These are phyloP conservation scores for Punctularia strigosozonata DNA, from an alignment of 768 basidiomycete genomes.

Conservation along the genomic window DNA sequence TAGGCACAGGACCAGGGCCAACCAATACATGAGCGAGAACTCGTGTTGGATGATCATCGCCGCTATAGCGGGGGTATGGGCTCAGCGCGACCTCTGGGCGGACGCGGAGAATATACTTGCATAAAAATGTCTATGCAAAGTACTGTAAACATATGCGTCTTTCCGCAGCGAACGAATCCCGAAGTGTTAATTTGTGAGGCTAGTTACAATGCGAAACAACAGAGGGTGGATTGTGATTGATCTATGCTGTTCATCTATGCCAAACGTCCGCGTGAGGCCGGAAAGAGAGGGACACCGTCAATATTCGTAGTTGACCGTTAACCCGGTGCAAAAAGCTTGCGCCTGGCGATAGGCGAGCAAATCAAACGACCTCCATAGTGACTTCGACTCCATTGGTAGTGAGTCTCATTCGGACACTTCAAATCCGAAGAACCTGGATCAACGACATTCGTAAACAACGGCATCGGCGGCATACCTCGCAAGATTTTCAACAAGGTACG, in stretches of 20 bases:
- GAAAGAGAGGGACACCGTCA: too few relatives aligned
- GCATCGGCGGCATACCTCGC: conserved; percentile 36
- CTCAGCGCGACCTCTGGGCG: conserved; percentile 70
- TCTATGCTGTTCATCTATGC: too few relatives aligned
- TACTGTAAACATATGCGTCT: too few relatives aligned
- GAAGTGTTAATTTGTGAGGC: too few relatives aligned
- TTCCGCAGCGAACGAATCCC: too few relatives aligned
- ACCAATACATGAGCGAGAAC: conserved; percentile 25
- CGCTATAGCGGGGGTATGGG: conserved; percentile 58
- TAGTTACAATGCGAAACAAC: too few relatives aligned
- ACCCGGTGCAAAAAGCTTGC: too few relatives aligned
- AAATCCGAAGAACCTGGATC: conserved; percentile 1
- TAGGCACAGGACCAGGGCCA: neutral
- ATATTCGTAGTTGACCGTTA: too few relatives aligned
- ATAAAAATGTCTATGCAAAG: too few relatives aligned
- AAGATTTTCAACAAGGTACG: conserved; percentile 65
- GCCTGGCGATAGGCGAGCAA: too few relatives aligned
- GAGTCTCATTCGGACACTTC: conserved; percentile 19
- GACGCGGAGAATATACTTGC: conserved; percentile 59
- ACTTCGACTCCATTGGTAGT: conserved; percentile 19
- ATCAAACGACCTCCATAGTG: conserved; percentile 5
- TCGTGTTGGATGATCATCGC: conserved; percentile 71
- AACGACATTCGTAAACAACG: neutral
- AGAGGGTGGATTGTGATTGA: too few relatives aligned
- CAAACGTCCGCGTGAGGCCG: too few relatives aligned